Conservation (phyloP, 352 stramenopile genomes). For the Phytophthora sansomeana region DNA sequence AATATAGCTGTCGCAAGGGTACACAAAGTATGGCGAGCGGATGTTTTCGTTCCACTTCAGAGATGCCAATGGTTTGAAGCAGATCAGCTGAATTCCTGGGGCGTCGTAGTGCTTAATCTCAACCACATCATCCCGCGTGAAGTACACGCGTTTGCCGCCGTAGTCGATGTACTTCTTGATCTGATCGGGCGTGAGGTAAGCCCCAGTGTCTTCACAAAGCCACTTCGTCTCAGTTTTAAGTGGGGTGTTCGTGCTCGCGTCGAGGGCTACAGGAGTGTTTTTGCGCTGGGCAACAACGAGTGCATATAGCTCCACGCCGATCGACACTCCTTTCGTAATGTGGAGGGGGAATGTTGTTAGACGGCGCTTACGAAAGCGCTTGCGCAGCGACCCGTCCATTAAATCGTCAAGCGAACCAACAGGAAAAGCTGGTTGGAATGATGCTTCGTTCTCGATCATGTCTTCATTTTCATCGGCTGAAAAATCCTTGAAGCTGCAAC, state of each 20-base stretch:
- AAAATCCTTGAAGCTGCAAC: constrained; percentile 76
- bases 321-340: constrained; percentile 78
- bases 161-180: constrained; percentile 84
- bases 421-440: constrained; percentile 73
- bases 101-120: constrained; percentile 84
- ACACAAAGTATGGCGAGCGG: constrained; percentile 85
- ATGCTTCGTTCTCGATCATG: constrained; percentile 29
- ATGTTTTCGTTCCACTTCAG: constrained; percentile 77
- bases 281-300: constrained; percentile 70
- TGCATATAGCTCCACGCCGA: constrained; percentile 82
- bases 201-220: constrained; percentile 85
- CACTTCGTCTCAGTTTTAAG: constrained; percentile 87
- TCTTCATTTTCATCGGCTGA: constrained; percentile 35
- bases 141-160: constrained; percentile 82
- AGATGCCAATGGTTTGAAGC: constrained; percentile 71
- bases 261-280: constrained; percentile 62
- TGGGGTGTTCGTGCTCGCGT: constrained; percentile 77
- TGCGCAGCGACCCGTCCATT: constrained; percentile 80
- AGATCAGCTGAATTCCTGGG: constrained; percentile 81
- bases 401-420: constrained; percentile 80
- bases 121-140: constrained; percentile 80
- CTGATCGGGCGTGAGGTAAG: constrained; percentile 73
- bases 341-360: constrained; percentile 71
- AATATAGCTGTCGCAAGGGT: constrained; percentile 80
- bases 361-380: constrained; percentile 81